Conservation (phyloP, 345 rosid species). For the Pelargonium nanum region DNA sequence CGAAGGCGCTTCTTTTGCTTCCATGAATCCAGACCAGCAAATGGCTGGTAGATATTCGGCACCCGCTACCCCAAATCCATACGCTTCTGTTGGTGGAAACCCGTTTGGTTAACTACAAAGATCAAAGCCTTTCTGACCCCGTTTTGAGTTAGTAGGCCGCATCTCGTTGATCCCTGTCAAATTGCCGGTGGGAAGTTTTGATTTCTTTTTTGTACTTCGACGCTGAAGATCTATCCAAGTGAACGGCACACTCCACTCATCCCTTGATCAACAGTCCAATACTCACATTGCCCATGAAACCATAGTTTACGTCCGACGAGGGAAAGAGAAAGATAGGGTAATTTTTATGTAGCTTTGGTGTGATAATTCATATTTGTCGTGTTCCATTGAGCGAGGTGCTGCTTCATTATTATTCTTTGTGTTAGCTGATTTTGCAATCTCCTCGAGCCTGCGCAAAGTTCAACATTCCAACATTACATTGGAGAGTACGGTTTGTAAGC, state of each 20-base stretch:
- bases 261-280: no score
- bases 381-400: no score
- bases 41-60: conserved; percentile 30
- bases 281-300: no score
- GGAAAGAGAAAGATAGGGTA: background rate
- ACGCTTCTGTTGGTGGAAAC: conserved; percentile 50
- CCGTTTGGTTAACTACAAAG: conserved; percentile 45
- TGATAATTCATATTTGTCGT: background rate
- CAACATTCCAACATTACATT: no score
- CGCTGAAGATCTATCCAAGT: background rate
- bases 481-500: conserved; percentile 7
- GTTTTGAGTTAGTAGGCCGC: no score
- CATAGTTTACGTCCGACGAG: background rate
- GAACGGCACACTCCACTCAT: no score
- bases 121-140: conserved; percentile 5
- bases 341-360: background rate
- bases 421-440: conserved; percentile 18
- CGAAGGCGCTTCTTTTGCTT: conserved; percentile 26
- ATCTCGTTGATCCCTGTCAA: no score
- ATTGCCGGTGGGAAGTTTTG: conserved; percentile 23
- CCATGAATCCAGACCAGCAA: conserved; percentile 36
- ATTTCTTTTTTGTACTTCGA: conserved; percentile 10
- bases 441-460: background rate
- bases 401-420: conserved; percentile 1
- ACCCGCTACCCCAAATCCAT: conserved; percentile 28